phyloP scores from a whole-genome alignment of 2,329 filamentous ascomycete genomes.

The Colletotrichum sp. region DNA sequence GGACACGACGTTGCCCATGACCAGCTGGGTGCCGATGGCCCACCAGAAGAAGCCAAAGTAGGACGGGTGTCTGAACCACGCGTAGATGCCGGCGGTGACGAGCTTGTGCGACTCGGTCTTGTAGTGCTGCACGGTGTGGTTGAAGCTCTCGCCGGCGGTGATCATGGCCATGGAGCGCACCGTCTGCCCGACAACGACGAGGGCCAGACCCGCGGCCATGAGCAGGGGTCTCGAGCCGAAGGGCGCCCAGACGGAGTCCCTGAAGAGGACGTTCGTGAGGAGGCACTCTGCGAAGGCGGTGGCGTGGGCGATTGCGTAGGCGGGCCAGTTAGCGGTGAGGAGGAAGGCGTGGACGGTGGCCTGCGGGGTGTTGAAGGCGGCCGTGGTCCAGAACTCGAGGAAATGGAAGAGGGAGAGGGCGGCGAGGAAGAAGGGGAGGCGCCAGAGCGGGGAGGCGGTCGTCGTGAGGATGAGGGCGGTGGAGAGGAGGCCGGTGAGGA shows the following conservation, averaged over 20 bases:
- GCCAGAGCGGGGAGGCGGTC: conserved; percentile 59
- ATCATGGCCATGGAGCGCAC: conserved; percentile 86
- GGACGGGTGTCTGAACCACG: conserved; percentile 78
- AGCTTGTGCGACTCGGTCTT: conserved; percentile 74
- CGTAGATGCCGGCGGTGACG: conserved; percentile 85
- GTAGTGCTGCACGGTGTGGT: conserved; percentile 80
- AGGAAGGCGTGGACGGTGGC: conserved; percentile 81
- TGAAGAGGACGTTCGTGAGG: conserved; percentile 62
- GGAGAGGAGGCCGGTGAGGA: conserved; percentile 40
- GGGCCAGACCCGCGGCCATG: conserved; percentile 61
- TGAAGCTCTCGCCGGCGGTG: conserved; percentile 89
- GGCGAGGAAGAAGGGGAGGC: conserved; percentile 69
- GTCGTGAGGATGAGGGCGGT: conserved; percentile 36
- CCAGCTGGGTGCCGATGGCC: conserved; percentile 91
- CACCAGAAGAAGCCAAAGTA: conserved; percentile 99
- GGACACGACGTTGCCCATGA: conserved; percentile 85
- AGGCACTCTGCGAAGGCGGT: conserved; percentile 77
- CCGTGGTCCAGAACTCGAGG: conserved; percentile 93
- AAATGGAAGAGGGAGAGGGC: conserved; percentile 87
- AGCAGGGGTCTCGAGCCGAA: conserved; percentile 45
- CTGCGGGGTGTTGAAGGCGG: conserved; percentile 77
- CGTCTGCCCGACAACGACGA: conserved; percentile 74
- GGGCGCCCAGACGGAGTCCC: conserved; percentile 51
- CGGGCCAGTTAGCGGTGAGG: conserved; percentile 81
- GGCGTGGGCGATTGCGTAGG: conserved; percentile 83